Evolutionary conservation across 106 monocot genomes (phyloP), one percentile per base, ranked within the genome.

Genomic region (Acanthochlamys bracteata): DNA sequence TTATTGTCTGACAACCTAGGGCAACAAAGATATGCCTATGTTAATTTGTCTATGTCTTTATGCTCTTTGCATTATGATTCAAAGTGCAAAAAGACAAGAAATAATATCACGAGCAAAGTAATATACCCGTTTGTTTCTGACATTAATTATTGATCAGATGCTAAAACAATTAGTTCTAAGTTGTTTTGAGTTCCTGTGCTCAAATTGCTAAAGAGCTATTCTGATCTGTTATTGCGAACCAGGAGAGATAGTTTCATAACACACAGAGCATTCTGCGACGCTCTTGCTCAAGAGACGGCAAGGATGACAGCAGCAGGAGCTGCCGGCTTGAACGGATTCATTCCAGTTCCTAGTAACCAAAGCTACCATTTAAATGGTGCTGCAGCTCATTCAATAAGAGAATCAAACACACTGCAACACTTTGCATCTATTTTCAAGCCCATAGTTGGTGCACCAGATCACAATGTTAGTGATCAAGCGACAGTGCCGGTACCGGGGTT

Each of bases 241-340:
- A 87, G 87, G 80, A 71, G 83, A 25, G 87, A 87, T 54, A 80
- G 87, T 61, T 87, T 87, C 66, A 80, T 87, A 24, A 87, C 87
- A 0, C 87, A 87, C 66, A 70, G 87, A 41, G 83, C 87, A 14
- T 87, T 87, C 74, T 87, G 87, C 46, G 87, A 87, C 23, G 87
- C 83, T 19, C 60, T 87, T 21, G 87, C 87, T 0, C 77, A 83
- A 66, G 87, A 87, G 65, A 74, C 83, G 0, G 83, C 83, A 0
- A 83, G 80, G 71, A 55, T 87, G 13, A 33, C 77, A 0, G 79
- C 79, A 3, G 76, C 76, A 0, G n/a, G n/a, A n/a, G n/a, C n/a
- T n/a, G 55, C 76, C 15, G 71, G 47, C 77, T 11, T 62, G 33
- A 63, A 63, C 42, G 47, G 41, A 56, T 59, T 61, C 47, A 12